A percentile compares a stretch with the other conserved stretches of the same genome.
Evolutionary conservation across 1,284 basidiomycete genomes (phyloP).

Genomic region (Ustilago bromivora): DNA sequence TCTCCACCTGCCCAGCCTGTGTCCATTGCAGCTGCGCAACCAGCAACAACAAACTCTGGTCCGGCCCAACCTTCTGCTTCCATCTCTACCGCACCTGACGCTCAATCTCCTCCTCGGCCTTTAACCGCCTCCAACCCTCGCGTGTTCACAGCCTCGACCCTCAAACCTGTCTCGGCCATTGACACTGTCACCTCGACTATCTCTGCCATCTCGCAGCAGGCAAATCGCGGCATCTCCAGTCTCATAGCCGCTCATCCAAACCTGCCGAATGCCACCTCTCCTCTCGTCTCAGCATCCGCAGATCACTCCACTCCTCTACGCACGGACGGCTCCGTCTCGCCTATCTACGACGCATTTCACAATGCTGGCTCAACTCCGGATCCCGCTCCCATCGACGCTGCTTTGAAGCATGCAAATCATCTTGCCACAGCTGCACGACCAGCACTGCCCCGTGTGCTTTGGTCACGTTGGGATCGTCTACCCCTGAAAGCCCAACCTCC

Average conservation of each 20-base stretch:
- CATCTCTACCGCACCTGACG: neutral
- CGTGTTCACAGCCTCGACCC: slow-evolving; percentile 27
- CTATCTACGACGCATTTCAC: slow-evolving; percentile 50
- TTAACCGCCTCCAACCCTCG: slow-evolving; percentile 12
- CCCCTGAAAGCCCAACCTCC: slow-evolving; percentile 7
- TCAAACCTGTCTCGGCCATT: slow-evolving; percentile 40
- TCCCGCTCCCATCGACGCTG: slow-evolving; percentile 25
- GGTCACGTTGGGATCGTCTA: slow-evolving; percentile 49
- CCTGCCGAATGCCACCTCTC: slow-evolving; percentile 14
- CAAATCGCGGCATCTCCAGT: slow-evolving; percentile 40
- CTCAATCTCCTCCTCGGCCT: neutral
- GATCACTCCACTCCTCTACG: slow-evolving; percentile 21
- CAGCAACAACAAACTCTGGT: neutral
- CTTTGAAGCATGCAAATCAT: slow-evolving; percentile 7
- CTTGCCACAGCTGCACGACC: neutral
- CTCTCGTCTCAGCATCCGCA: slow-evolving; percentile 13
- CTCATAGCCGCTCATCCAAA: slow-evolving; percentile 32
- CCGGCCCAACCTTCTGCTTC: neutral
- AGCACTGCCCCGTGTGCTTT: slow-evolving; percentile 20
- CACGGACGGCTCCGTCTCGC: slow-evolving; percentile 43
- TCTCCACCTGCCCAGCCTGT: neutral
- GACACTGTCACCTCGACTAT: slow-evolving; percentile 41
- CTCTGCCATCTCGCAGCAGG: slow-evolving; percentile 44
- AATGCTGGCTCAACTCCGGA: slow-evolving; percentile 29
- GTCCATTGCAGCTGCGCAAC: neutral